Percentiles rank a stretch among this genome's conserved stretches.
Conservation (phyloP, 2,329 filamentous ascomycete species). For the Colletotrichum eleusines region DNA sequence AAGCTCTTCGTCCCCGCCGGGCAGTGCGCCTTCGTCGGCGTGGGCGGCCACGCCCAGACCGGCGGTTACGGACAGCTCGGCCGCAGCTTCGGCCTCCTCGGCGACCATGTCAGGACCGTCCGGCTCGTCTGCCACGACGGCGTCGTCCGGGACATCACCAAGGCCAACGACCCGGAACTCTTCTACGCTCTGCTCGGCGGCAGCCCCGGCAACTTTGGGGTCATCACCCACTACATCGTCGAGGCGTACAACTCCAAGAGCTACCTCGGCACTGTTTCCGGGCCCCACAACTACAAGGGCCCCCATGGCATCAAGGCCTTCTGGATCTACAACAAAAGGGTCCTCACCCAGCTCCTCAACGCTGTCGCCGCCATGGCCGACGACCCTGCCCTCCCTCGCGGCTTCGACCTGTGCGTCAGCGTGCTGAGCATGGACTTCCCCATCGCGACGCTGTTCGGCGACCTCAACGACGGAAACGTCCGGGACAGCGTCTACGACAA, state of each 20-base stretch:
- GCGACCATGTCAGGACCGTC: slow-evolving; percentile 64
- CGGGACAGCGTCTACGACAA: slow-evolving; percentile 47
- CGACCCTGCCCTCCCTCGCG: slow-evolving; percentile 56
- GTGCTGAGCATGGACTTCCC: slow-evolving; percentile 57
- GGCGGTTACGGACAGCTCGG: slow-evolving; percentile 62
- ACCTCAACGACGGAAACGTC: slow-evolving; percentile 47
- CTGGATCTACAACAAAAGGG: slow-evolving; percentile 55
- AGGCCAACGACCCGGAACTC: slow-evolving; percentile 63
- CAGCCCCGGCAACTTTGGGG: slow-evolving; percentile 68
- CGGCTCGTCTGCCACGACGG: slow-evolving; percentile 63
- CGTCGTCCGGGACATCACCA: slow-evolving; percentile 58
- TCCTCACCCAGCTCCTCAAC: slow-evolving; percentile 54
- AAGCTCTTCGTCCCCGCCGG: slow-evolving; percentile 60
- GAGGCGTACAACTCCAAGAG: slow-evolving; percentile 51
- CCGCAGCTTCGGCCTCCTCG: slow-evolving; percentile 64
- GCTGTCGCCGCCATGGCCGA: slow-evolving; percentile 60
- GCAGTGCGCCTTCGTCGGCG: slow-evolving; percentile 58
- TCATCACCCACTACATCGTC: slow-evolving; percentile 66
- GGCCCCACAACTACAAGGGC: slow-evolving; percentile 46
- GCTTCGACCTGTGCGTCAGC: slow-evolving; percentile 61
- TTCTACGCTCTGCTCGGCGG: slow-evolving; percentile 71
- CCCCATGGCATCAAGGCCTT: slow-evolving; percentile 57
- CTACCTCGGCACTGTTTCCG: slow-evolving; percentile 19
- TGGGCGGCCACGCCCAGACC: slow-evolving; percentile 62
- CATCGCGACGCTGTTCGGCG: slow-evolving; percentile 52